Evolutionary conservation across 1,284 basidiomycete species (phyloP).

Genomic region (Thelephora terrestris): DNA sequence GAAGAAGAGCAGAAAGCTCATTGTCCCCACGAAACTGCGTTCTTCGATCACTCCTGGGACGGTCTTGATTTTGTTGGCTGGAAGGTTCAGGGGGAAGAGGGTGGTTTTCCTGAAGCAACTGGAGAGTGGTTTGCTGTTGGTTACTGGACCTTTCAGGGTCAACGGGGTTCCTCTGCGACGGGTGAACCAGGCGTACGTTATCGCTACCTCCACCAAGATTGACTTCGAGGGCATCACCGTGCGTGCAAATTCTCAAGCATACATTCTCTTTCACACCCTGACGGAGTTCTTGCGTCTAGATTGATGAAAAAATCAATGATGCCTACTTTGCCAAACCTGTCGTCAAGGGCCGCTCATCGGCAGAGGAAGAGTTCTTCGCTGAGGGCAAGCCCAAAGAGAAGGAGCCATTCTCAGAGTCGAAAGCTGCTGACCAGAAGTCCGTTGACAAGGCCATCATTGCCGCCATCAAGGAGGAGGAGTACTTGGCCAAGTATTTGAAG

Average conservation of each 20-base stretch:
- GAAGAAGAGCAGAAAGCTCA: conserved; percentile 87
- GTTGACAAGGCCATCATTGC: conserved; percentile 82
- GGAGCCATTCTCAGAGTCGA: conserved; percentile 83
- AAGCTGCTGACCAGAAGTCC: conserved; percentile 89
- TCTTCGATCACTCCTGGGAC: conserved; percentile 89
- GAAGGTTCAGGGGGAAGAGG: conserved; percentile 96
- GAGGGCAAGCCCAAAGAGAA: conserved; percentile 91
- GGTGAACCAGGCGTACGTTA: conserved; percentile 99
- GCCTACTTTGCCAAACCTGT: conserved; percentile 87
- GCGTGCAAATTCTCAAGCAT: conserved; percentile 18
- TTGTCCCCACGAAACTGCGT: conserved; percentile 73
- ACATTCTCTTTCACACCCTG: neutral
- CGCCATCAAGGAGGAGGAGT: conserved; percentile 88
- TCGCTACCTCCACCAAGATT: conserved; percentile 95
- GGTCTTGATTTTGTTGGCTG: conserved; percentile 94
- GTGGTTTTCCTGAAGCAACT: conserved; percentile 99
- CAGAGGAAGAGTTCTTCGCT: conserved; percentile 94
- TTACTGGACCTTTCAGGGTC: conserved; percentile 97
- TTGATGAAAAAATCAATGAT: conserved; percentile 90
- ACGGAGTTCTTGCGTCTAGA: conserved; percentile 27
- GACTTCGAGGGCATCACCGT: conserved; percentile 77
- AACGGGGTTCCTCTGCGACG: conserved; percentile 98
- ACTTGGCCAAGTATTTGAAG: conserved; percentile 90
- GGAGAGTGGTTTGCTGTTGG: conserved; percentile 86
- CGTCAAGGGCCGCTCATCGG: conserved; percentile 60